Percentiles rank a stretch among this genome's conserved stretches.
phyloP scores from a whole-genome alignment of 352 stramenopile species.

The Elongisporangium prolatum region DNA sequence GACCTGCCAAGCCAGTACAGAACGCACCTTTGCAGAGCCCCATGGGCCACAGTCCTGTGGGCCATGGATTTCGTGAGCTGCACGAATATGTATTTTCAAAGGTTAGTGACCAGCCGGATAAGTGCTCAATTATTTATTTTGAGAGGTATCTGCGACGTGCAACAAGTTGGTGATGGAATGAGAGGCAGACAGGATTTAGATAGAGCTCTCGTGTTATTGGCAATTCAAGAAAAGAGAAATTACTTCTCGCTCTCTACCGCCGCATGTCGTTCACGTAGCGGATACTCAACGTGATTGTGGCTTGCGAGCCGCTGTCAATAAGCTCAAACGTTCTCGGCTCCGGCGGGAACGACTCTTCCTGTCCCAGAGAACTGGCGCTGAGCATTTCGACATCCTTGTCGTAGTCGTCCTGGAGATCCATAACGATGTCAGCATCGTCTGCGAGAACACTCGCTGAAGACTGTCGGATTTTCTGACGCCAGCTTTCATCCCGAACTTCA shows the following conservation, averaged over 20 bases:
- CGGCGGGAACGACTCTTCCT: conserved; percentile 49
- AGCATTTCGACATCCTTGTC: conserved; percentile 59
- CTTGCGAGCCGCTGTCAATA: conserved; percentile 33
- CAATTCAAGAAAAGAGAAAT: neutral
- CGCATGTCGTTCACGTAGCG: conserved; percentile 88
- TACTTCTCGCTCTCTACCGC: conserved; percentile 29
- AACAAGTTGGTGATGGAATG: neutral
- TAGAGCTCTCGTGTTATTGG: neutral
- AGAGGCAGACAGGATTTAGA: no score
- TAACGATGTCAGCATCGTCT: neutral
- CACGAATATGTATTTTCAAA: neutral
- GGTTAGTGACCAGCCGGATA: neutral
- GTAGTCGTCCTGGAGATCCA: conserved; percentile 47
- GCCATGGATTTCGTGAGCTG: conserved; percentile 10
- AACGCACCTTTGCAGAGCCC: conserved; percentile 60
- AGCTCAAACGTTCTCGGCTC: conserved; percentile 44
- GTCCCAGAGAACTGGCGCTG: conserved; percentile 43
- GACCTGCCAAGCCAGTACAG: no score
- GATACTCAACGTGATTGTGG: conserved; percentile 76
- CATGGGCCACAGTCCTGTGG: conserved; percentile 38
- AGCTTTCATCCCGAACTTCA: conserved; percentile 63
- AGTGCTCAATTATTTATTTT: neutral
- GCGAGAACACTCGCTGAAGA: conserved; percentile 20
- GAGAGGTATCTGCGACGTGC: neutral
- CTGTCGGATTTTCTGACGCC: conserved; percentile 52